Evolutionary conservation across 129 eudicot genomes (phyloP).

Genomic region (Chrysanthemum lavandulifolium): DNA sequence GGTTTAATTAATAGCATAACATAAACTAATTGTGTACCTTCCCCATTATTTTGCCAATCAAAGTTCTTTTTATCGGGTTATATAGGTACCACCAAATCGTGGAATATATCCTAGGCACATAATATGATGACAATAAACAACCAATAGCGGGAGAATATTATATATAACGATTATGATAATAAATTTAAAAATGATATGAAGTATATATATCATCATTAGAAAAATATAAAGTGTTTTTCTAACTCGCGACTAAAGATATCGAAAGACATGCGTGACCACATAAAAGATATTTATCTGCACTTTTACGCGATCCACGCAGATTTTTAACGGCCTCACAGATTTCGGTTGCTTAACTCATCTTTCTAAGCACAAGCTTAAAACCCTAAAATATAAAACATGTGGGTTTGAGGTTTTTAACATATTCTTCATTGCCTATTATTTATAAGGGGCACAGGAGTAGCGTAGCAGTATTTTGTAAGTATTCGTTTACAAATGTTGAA

Average conservation of each 20-base stretch:
- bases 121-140: constrained; percentile 15
- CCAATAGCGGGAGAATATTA: constrained; percentile 14
- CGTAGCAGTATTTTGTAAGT: constrained; percentile 28
- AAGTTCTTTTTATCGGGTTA: not conserved
- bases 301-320: no score
- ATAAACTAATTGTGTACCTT: not conserved
- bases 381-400: constrained; percentile 16
- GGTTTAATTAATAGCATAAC: no score
- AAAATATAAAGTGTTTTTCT: no score
- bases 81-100: constrained; percentile 2
- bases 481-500: constrained; percentile 29
- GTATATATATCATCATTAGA: not conserved
- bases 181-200: not conserved
- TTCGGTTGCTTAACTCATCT: no score
- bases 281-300: no score
- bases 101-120: constrained; percentile 18
- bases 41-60: not conserved
- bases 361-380: no score
- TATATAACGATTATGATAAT: not conserved
- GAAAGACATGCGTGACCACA: no score
- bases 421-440: not conserved
- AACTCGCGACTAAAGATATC: no score
- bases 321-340: no score
- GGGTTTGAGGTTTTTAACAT: constrained; percentile 1
- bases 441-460: constrained; percentile 2